Evolutionary conservation across 2,329 filamentous ascomycete genomes (phyloP).

Genomic region (Xylariomycetidae sp.): DNA sequence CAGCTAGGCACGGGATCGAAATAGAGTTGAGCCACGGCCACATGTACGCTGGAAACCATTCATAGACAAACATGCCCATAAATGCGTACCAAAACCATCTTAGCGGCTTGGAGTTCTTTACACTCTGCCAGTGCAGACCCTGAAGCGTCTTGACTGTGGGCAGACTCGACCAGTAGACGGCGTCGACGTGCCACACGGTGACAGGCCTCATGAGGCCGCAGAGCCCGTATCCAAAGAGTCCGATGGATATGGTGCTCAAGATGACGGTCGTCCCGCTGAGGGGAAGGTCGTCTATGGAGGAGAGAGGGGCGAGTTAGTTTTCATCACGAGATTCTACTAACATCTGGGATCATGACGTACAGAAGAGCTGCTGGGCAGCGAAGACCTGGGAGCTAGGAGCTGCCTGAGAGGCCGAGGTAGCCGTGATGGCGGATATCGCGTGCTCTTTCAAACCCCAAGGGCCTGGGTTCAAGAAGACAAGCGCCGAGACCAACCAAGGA

Average conservation of each 20-base stretch:
- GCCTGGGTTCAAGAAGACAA: constrained; percentile 45
- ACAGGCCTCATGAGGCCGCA: constrained; percentile 49
- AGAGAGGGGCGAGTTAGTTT: background rate
- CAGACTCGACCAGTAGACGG: constrained; percentile 51
- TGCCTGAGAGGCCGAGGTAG: constrained; percentile 48
- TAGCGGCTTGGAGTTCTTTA: constrained; percentile 46
- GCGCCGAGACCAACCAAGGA: constrained; percentile 35
- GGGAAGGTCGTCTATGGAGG: constrained; percentile 33
- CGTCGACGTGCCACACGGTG: constrained; percentile 50
- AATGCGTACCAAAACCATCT: constrained; percentile 49
- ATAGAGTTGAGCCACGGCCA: constrained; percentile 51
- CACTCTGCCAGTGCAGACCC: constrained; percentile 47
- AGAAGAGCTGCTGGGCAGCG: constrained; percentile 47
- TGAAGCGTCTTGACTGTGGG: constrained; percentile 51
- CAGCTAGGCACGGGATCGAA: constrained; percentile 49
- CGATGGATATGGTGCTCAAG: constrained; percentile 47
- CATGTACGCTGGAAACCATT: constrained; percentile 52
- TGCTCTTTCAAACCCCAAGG: constrained; percentile 54
- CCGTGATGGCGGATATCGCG: constrained; percentile 47
- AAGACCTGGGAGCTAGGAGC: constrained; percentile 37
- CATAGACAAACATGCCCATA: constrained; percentile 42
- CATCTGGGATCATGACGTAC: background rate
- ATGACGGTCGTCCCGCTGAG: constrained; percentile 41
- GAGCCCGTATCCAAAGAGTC: constrained; percentile 51
- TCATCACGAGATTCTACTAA: background rate